Evolutionary conservation across 257 asterid genomes (phyloP), one percentile per base, ranked within the genome.

Genomic region (Apocynum venetum): DNA sequence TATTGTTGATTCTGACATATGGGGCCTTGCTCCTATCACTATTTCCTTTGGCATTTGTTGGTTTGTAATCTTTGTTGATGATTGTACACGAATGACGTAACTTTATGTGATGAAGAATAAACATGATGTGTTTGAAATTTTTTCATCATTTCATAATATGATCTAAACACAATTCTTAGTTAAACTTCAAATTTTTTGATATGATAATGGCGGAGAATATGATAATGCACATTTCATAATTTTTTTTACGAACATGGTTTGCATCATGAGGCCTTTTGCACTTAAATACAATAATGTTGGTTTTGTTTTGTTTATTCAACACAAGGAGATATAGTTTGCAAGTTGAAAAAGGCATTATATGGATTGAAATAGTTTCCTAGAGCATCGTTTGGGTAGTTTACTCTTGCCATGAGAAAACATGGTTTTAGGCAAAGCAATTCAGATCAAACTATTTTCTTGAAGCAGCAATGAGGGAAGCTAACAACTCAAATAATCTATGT

Each of bases 1-100:
- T 0, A 25, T 52, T 52, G 44, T 67, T 19, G 69, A 77, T n/a
- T 66, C 25, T 8, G 80, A 79, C 51, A 78, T 72, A 5, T 78
- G 77, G 57, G 82, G 56, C 0, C 74, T n/a, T 1, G 1, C 82
- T 1, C 74, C 67, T 0, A 38, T 25, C 1, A 8, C 55, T 0
- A 44, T 4, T 20, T 5, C 11, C 1, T 61, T 13, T 17, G 65
- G 65, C 0, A 4, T 31, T 43, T 4, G 51, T 2, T 78, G 76
- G 72, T 71, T 59, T 71, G 77, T 78, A 3, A 60, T 31, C 2
- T 78, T 78, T 60, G 51, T 71, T 6, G 76, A 77, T 77, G 76
- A 77, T 13, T 70, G 51, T 6, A 61, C 51, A 8, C 38, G 61
- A 0, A 76, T 64, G 66, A 66, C 80, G 0, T 7, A 36, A 36